Evolutionary conservation across 1,284 basidiomycete genomes (phyloP), one percentile per base, ranked within the genome.

Genomic region (Omphalotus olearius): DNA sequence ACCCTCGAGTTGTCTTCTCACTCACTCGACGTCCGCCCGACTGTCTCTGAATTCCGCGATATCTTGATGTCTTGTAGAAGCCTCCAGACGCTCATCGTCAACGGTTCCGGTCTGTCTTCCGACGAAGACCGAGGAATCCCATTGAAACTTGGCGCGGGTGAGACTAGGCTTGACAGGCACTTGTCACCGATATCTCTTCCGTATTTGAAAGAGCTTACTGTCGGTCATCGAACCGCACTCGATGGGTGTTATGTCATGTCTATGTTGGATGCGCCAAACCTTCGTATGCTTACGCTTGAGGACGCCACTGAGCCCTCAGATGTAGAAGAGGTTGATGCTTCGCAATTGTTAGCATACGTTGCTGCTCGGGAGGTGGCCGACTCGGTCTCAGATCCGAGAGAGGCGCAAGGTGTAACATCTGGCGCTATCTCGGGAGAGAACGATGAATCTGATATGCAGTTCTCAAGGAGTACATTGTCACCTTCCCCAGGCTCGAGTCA

Each of bases 1-100:
- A 64, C 61, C 1, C 65, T 79, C 45, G 71, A 74, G 46, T 67
- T 78, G n/a, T 67, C 71, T 17, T 78, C 72, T 38, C 76, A 75
- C 60, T 71, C 67, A 7, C 50, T 57, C n/a, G 68, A 78, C 46
- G 75, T 79, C 40, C 71, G 76, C 35, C 79, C 75, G 1, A 69
- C 70, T 36, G 55, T 70, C 17, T 54, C 55, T 18, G 71, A 74
- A 50, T 70, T 78, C 55, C 66, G 63, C 47, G 57, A 59, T 38
- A 63, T 80, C 17, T 68, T 80, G 6, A 39, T 55, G 13, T 60
- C 67, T 11, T 70, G 62, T 36, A 68, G 69, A 13, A 56, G 64
- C 23, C 66, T 81, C 35, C 60, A 60, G 46, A 69, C 64, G 47
- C 68, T 83, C 45, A 63, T 63, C 33, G 54, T 82, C 33, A 69